Percentiles rank a stretch among this genome's conserved stretches.
phyloP scores from a whole-genome alignment of 2,329 filamentous ascomycete genomes.

The Pestalotiopsis fici region DNA sequence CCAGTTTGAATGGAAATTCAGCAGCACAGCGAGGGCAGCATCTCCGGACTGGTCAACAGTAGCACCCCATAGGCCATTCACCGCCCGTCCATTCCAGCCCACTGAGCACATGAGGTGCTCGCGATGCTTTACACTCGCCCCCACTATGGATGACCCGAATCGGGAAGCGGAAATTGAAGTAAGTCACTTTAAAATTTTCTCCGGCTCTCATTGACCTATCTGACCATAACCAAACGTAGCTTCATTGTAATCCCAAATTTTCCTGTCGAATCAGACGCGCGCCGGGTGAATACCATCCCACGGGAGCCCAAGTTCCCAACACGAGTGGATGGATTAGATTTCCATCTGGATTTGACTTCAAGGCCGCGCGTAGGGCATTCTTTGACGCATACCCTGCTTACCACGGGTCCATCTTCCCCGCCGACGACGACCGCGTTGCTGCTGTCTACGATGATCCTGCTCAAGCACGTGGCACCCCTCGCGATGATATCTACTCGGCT shows the following conservation, averaged over 20 bases:
- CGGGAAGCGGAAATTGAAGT: neutral
- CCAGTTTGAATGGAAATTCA: neutral
- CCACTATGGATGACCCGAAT: neutral
- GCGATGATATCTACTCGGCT: constrained; percentile 16
- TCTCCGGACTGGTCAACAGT: neutral
- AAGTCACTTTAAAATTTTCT: neutral
- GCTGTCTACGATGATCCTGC: constrained; percentile 9
- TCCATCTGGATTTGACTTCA: constrained; percentile 10
- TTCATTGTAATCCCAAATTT: constrained; percentile 10
- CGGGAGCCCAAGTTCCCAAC: constrained; percentile 11
- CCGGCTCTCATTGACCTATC: neutral
- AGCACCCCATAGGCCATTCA: neutral
- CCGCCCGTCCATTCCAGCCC: neutral
- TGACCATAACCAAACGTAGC: neutral
- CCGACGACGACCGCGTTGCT: neutral
- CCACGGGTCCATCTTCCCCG: constrained; percentile 16
- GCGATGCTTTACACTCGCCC: neutral
- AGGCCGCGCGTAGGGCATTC: constrained; percentile 10
- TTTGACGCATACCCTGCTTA: constrained; percentile 14
- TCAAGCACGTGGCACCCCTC: constrained; percentile 2
- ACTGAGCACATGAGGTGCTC: neutral
- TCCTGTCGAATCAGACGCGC: constrained; percentile 18
- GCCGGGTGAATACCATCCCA: neutral
- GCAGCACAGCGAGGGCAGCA: neutral
- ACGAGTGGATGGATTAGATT: constrained; percentile 18